Conservation (phyloP, 345 rosid genomes). For the Eutrema japonicum region DNA sequence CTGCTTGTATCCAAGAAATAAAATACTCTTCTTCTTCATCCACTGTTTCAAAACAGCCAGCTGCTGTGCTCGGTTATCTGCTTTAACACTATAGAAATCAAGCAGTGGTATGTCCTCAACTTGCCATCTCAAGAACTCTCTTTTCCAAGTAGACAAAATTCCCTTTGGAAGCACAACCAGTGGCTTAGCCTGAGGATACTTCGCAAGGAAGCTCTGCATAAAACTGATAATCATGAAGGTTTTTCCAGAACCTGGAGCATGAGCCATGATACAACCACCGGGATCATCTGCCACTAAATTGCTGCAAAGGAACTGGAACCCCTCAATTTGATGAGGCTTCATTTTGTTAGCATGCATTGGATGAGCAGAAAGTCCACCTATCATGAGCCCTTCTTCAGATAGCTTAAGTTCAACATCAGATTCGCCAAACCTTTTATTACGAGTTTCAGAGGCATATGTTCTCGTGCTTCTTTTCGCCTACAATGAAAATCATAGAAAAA, state of each 20-base stretch:
- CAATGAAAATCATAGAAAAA: slow-evolving; percentile 23
- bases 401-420: slow-evolving; percentile 54
- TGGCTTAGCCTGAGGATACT: slow-evolving; percentile 85
- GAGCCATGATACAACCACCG: slow-evolving; percentile 95
- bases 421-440: slow-evolving; percentile 53
- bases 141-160: slow-evolving; percentile 85
- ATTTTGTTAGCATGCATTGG: slow-evolving; percentile 82
- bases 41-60: slow-evolving; percentile 74
- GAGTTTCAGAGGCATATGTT: slow-evolving; percentile 58
- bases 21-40: slow-evolving; percentile 79
- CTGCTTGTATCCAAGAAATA: slow-evolving; percentile 93
- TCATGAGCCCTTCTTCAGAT: slow-evolving; percentile 58
- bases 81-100: slow-evolving; percentile 83
- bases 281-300: slow-evolving; percentile 81
- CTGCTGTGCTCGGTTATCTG: slow-evolving; percentile 77
- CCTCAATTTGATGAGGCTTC: slow-evolving; percentile 96
- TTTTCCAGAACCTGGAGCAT: slow-evolving; percentile 99
- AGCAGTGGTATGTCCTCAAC: slow-evolving; percentile 80
- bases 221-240: slow-evolving; percentile 97
- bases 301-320: slow-evolving; percentile 85
- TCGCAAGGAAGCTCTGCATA: slow-evolving; percentile 92
- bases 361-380: slow-evolving; percentile 77
- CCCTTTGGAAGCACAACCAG: slow-evolving; percentile 92
- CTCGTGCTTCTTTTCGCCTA: slow-evolving; percentile 66
- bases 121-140: slow-evolving; percentile 86